A percentile compares a stretch with the other conserved stretches of the same genome.
Evolutionary conservation across 2,329 filamentous ascomycete species (phyloP).

Genomic region (Hypoxylon sp.): DNA sequence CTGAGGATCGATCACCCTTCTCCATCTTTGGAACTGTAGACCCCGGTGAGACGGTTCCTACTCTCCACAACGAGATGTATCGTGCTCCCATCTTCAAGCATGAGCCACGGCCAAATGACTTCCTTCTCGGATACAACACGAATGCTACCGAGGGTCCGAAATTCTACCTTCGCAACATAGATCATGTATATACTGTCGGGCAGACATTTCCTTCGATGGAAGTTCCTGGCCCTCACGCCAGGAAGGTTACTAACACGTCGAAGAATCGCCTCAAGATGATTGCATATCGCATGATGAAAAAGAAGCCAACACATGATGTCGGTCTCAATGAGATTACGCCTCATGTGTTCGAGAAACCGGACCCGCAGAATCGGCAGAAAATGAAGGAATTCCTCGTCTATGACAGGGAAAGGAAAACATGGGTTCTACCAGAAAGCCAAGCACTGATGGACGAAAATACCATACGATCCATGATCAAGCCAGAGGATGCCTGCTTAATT

Average conservation of each 20-base stretch:
- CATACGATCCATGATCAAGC: conserved; percentile 88
- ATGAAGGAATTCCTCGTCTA: conserved; percentile 96
- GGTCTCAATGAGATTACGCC: conserved; percentile 86
- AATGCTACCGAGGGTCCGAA: conserved; percentile 80
- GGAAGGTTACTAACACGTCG: conserved; percentile 94
- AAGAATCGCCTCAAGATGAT: conserved; percentile 98
- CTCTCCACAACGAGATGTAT: conserved; percentile 95
- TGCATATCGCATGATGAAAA: conserved; percentile 85
- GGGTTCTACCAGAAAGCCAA: conserved; percentile 79
- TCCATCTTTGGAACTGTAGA: conserved; percentile 94
- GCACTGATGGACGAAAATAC: conserved; percentile 80
- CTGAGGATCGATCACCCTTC: conserved; percentile 95
- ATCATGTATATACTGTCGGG: conserved; percentile 89
- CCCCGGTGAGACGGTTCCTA: conserved; percentile 87
- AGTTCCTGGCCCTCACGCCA: conserved; percentile 90
- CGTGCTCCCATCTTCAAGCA: conserved; percentile 94
- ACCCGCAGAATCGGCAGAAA: conserved; percentile 95
- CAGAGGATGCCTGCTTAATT: conserved; percentile 92
- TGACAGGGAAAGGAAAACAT: conserved; percentile 86
- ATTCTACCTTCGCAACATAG: conserved; percentile 88
- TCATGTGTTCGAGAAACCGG: conserved; percentile 91
- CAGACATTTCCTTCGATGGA: conserved; percentile 93
- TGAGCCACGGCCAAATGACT: conserved; percentile 78
- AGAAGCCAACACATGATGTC: conserved; percentile 73
- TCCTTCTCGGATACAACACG: conserved; percentile 82